Percentiles rank a stretch among this genome's conserved stretches.
Evolutionary conservation across 2,329 filamentous ascomycete genomes (phyloP).

Genomic region (Dactylellina cionopaga): DNA sequence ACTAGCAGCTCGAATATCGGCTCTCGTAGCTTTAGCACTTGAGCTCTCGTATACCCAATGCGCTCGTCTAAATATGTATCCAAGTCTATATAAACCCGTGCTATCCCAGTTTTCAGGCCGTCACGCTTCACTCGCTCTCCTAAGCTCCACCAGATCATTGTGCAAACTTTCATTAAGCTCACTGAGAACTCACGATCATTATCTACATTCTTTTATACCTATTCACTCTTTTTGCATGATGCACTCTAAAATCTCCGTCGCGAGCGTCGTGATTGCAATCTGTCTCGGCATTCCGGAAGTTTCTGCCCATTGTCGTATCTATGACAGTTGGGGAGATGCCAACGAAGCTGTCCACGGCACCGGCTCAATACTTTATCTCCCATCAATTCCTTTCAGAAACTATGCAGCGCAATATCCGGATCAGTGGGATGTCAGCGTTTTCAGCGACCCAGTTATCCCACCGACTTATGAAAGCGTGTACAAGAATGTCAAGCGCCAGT

Average conservation of each 20-base stretch:
- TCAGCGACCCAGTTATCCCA: conserved; percentile 15
- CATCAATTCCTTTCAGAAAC: neutral
- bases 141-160: too few species aligned
- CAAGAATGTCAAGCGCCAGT: neutral
- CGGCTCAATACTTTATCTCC: neutral
- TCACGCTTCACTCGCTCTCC: too few species aligned
- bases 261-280: neutral
- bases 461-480: neutral
- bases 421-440: conserved; percentile 16
- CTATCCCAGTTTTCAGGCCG: too few species aligned
- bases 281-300: conserved; percentile 11
- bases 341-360: neutral
- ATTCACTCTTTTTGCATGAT: conserved; percentile 3
- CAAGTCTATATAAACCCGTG: too few species aligned
- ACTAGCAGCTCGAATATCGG: too few species aligned
- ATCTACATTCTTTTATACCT: neutral
- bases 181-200: too few species aligned
- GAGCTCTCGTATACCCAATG: too few species aligned
- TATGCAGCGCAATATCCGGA: neutral
- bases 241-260: neutral
- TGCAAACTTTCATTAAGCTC: too few species aligned
- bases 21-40: too few species aligned
- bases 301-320: conserved; percentile 3
- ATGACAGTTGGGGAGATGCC: neutral
- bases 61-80: too few species aligned